Conservation (phyloP, 2,329 filamentous ascomycete species). For the Talaromyces sp. region DNA sequence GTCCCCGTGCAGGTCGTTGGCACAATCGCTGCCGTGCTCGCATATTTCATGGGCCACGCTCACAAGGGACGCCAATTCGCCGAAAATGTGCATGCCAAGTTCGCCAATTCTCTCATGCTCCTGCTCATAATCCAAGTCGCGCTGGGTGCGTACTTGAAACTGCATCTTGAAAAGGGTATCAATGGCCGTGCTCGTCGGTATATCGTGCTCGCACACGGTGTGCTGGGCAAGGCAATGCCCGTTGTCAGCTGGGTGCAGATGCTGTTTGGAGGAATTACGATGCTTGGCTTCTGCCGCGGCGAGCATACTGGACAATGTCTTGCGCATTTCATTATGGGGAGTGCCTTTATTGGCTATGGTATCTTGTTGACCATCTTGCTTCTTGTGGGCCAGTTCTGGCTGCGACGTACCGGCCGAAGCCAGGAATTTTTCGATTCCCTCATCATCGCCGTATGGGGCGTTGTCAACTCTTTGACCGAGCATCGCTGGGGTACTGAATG, state of each 20-base stretch:
- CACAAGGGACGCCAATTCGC: conserved; percentile 86
- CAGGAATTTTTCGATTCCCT: conserved; percentile 96
- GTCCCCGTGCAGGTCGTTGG: conserved; percentile 78
- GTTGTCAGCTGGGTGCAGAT: conserved; percentile 87
- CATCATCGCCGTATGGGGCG: conserved; percentile 90
- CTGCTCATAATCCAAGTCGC: conserved; percentile 70
- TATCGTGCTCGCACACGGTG: conserved; percentile 67
- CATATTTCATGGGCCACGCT: conserved; percentile 85
- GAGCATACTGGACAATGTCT: conserved; percentile 89
- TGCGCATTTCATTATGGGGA: conserved; percentile 98
- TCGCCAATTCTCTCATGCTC: conserved; percentile 75
- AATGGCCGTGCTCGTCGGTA: conserved; percentile 69
- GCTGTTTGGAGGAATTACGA: conserved; percentile 89
- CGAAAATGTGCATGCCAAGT: conserved; percentile 72
- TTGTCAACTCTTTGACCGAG: conserved; percentile 96
- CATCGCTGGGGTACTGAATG: conserved; percentile 87
- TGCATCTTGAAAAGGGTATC: conserved; percentile 81
- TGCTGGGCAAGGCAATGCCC: conserved; percentile 83
- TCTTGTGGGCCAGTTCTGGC: conserved; percentile 81
- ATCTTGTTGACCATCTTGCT: conserved; percentile 80
- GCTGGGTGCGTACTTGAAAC: conserved; percentile 78
- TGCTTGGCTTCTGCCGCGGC: conserved; percentile 84
- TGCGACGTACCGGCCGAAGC: conserved; percentile 73
- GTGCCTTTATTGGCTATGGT: conserved; percentile 91
- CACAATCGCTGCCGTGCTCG: conserved; percentile 68